Base-by-base conservation (phyloP, 306 rosid genomes). In the Purshia tridentata region DNA sequence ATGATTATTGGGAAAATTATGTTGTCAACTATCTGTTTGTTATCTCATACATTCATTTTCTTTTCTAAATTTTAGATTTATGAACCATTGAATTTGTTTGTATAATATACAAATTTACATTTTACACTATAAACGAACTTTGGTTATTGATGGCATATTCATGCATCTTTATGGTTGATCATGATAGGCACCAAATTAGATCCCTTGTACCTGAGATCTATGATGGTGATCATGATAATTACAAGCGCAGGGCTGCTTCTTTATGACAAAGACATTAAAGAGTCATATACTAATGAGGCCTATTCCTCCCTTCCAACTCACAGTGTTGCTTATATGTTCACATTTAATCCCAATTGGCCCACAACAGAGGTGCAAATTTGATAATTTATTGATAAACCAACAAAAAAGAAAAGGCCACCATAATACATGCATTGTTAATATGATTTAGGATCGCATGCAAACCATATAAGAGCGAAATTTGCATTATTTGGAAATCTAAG, bases 401-500 rank as follows among this genome's bases (percentile, higher is more conserved):
- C 22, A 13, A 9, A 57, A 15, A 46, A 46, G 15, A n/a, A 39
- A 51, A 15, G n/a, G 13, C 4, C 42, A 13, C 8, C 42, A 41
- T 41, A 53, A 9, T 64, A 65, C 65, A 74, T 19, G 41, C 12
- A 35, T 29, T 20, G 65, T 8, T 44, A 44, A 35, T 59, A 9
- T 59, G 37, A 39, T 51, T 35, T 29, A 8, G 4, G 40, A 18
- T 4, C 11, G 10, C 46, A 69, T 23, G 7, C 35, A 65, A n/a
- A 39, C 10, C 52, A 53, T 8, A 22, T 18, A 63, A 47, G 51
- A 55, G 42, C 18, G 37, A n/a, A 46, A 66, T 29, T 49, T 23
- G 29, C 48, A 23, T 75, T 75, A 75, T 75, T 29, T 73, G 37
- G 61, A 19, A 63, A 7, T n/a, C 11, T 4, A 62, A 9, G 47